These are phyloP conservation scores for Kluyveromyces lactis DNA, from an alignment of 805 yeast species.

Conservation along the genomic window DNA sequence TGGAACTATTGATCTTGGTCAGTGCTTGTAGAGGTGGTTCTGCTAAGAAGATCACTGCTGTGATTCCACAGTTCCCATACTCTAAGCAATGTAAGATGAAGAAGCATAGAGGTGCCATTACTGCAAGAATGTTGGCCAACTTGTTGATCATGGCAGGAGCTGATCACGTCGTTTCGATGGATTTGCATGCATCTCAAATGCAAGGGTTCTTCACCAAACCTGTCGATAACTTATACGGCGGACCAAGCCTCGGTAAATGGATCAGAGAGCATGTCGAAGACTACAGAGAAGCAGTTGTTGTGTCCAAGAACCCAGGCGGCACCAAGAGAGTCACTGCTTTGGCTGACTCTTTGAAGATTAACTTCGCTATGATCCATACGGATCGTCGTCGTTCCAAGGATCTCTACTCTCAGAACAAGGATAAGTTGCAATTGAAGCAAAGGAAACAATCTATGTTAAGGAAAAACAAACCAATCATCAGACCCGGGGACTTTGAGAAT, in stretches of 20 bases:
- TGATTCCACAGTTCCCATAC: conserved; percentile 95
- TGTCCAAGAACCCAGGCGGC: conserved; percentile 98
- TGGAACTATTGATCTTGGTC: conserved; percentile 89
- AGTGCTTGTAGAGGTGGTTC: conserved; percentile 97
- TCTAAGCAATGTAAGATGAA: conserved; percentile 97
- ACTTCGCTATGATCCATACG: conserved; percentile 98
- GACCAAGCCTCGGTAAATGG: conserved; percentile 95
- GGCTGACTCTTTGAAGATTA: conserved; percentile 93
- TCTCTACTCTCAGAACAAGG: conserved; percentile 35
- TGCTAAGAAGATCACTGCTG: conserved; percentile 94
- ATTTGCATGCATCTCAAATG: conserved; percentile 93
- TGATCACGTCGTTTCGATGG: conserved; percentile 97
- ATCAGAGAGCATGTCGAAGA: conserved; percentile 82
- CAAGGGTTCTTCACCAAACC: conserved; percentile 98
- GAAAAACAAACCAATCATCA: conserved; percentile 36
- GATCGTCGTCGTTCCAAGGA: conserved; percentile 90
- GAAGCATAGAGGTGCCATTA: conserved; percentile 96
- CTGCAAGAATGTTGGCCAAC: conserved; percentile 97
- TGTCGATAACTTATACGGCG: conserved; percentile 92
- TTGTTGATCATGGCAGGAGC: conserved; percentile 97
- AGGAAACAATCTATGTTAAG: conserved; percentile 43
- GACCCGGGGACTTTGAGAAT: conserved; percentile 38
- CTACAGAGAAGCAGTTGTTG: conserved; percentile 85
- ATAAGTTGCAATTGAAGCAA: conserved; percentile 27
- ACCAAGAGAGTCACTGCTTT: conserved; percentile 95